phyloP scores from a whole-genome alignment of 1,139 yeast species.

The Saccharomyces hybrid region DNA sequence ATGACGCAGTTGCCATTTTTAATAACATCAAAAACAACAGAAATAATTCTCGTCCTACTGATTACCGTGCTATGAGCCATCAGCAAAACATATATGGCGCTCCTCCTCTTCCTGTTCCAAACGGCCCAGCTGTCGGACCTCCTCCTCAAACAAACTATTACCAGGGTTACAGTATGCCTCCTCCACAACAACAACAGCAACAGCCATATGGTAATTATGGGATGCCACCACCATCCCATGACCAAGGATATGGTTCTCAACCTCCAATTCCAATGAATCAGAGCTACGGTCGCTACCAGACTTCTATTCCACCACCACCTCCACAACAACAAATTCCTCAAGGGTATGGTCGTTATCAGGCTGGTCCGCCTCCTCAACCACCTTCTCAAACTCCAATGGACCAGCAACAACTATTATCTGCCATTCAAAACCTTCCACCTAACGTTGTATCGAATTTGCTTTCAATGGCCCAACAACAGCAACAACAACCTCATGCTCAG shows the following conservation, averaged over 20 bases:
- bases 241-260: slow-evolving; percentile 10
- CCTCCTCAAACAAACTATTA: slow-evolving; percentile 14
- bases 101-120: slow-evolving; percentile 5
- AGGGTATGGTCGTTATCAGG: slow-evolving; percentile 22
- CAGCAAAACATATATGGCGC: slow-evolving; percentile 4
- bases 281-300: slow-evolving; percentile 24
- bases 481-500: slow-evolving; percentile 27
- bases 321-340: slow-evolving; percentile 25
- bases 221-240: slow-evolving; percentile 9
- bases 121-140: slow-evolving; percentile 7
- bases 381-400: slow-evolving; percentile 25
- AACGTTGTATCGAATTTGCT: slow-evolving; percentile 44
- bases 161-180: slow-evolving; percentile 10
- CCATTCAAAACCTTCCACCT: slow-evolving; percentile 46
- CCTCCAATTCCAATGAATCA: slow-evolving; percentile 10
- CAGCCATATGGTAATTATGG: slow-evolving; percentile 6
- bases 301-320: slow-evolving; percentile 31
- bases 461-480: slow-evolving; percentile 36
- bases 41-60: slow-evolving; percentile 21
- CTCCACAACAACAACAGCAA: slow-evolving; percentile 12
- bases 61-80: slow-evolving; percentile 8
- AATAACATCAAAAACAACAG: slow-evolving; percentile 35
- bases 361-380: slow-evolving; percentile 24
- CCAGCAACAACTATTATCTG: slow-evolving; percentile 32
- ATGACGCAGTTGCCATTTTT: slow-evolving; percentile 49